Evolutionary conservation across 805 yeast genomes (phyloP).

Genomic region (Priceomyces castillae): DNA sequence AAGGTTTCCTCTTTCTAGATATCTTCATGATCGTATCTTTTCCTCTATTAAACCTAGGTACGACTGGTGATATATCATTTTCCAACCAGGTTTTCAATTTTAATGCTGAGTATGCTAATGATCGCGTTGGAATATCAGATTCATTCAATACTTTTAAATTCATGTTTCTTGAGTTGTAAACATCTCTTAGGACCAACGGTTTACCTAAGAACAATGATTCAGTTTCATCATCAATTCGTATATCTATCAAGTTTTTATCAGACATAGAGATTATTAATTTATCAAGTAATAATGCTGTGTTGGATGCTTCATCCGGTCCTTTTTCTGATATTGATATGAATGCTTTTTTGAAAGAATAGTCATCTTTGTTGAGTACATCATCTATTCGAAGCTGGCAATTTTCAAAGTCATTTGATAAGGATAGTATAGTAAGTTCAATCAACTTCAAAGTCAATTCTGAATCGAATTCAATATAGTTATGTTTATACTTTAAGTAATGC

Average conservation of each 20-base stretch:
- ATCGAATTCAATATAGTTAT: slow-evolving; percentile 15
- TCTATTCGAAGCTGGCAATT: slow-evolving; percentile 13
- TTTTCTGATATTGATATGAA: neutral
- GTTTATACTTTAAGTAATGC: slow-evolving; percentile 20
- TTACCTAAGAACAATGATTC: slow-evolving; percentile 15
- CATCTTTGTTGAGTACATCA: slow-evolving; percentile 12
- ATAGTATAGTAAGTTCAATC: slow-evolving; percentile 25
- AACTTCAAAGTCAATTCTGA: slow-evolving; percentile 19
- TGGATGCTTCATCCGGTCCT: neutral
- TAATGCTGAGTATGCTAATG: slow-evolving; percentile 16
- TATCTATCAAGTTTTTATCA: slow-evolving; percentile 20
- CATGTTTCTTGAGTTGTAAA: slow-evolving; percentile 23
- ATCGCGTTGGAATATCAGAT: slow-evolving; percentile 20
- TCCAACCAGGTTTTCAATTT: slow-evolving; percentile 24
- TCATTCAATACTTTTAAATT: slow-evolving; percentile 23
- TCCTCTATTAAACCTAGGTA: slow-evolving; percentile 7
- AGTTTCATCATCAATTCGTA: slow-evolving; percentile 28
- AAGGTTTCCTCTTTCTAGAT: slow-evolving; percentile 11
- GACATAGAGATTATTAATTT: slow-evolving; percentile 22
- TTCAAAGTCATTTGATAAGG: slow-evolving; percentile 22
- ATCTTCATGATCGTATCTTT: slow-evolving; percentile 5
- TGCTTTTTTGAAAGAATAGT: slow-evolving; percentile 16
- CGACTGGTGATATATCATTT: slow-evolving; percentile 12
- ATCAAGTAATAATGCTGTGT: slow-evolving; percentile 14
- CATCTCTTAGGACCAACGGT: slow-evolving; percentile 27